Evolutionary conservation across 108 stramenopile species (phyloP).

Genomic region (Cyclotella distinguenda): DNA sequence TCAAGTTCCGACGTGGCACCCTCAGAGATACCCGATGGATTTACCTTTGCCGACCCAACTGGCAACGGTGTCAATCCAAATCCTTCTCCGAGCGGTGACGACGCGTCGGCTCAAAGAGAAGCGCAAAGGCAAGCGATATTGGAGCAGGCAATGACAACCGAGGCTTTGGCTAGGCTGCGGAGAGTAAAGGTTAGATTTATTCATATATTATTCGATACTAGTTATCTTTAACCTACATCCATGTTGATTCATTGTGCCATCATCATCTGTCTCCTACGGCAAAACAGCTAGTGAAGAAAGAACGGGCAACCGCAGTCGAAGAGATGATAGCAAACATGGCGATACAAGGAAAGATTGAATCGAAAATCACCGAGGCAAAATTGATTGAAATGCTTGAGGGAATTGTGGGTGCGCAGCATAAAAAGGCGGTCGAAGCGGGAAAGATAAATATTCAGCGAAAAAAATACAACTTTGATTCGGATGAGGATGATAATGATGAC

Average conservation of each 20-base stretch:
- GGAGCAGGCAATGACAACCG: slow-evolving; percentile 74
- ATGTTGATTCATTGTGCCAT: not conserved
- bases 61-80: slow-evolving; percentile 12
- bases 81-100: slow-evolving; percentile 6
- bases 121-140: slow-evolving; percentile 74
- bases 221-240: not conserved
- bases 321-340: slow-evolving; percentile 75
- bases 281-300: slow-evolving; percentile 61
- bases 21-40: slow-evolving; percentile 57
- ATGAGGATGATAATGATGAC: slow-evolving; percentile 79
- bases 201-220: not conserved
- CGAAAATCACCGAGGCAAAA: slow-evolving; percentile 72
- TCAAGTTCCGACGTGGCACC: slow-evolving; percentile 15
- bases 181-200: slow-evolving; percentile 59
- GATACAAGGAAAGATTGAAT: slow-evolving; percentile 74
- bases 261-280: not conserved
- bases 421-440: slow-evolving; percentile 34
- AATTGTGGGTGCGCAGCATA: slow-evolving; percentile 44
- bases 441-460: slow-evolving; percentile 85
- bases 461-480: slow-evolving; percentile 86
- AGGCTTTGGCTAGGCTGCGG: slow-evolving; percentile 77
- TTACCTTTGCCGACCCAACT: slow-evolving; percentile 37
- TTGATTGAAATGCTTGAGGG: slow-evolving; percentile 88
- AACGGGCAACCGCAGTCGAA: slow-evolving; percentile 63
- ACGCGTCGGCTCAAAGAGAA: slow-evolving; percentile 41